phyloP scores from a whole-genome alignment of 2,329 filamentous ascomycete species.

The Paradendryphiella salina region DNA sequence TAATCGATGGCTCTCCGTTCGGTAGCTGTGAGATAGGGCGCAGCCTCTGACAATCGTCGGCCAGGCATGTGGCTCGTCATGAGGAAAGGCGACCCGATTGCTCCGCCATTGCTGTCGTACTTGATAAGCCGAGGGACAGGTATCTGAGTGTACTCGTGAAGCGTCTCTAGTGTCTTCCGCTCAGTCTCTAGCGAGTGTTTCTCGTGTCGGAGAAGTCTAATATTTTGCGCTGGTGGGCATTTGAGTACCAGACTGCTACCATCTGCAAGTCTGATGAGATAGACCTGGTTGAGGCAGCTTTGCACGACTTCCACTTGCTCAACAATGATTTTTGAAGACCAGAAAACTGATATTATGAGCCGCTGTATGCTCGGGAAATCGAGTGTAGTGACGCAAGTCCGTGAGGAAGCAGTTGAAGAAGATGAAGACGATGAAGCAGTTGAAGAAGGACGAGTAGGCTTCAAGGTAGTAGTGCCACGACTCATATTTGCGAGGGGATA shows the following conservation, averaged over 20 bases:
- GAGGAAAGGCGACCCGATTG: slow-evolving; percentile 40
- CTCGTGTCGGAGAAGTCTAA: slow-evolving; percentile 51
- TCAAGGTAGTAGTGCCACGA: slow-evolving; percentile 33
- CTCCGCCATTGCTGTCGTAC: slow-evolving; percentile 38
- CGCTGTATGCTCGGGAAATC: slow-evolving; percentile 44
- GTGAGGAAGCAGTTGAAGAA: slow-evolving; percentile 32
- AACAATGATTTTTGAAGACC: slow-evolving; percentile 38
- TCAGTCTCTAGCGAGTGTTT: slow-evolving; percentile 48
- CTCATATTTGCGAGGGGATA: slow-evolving; percentile 44
- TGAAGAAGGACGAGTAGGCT: slow-evolving; percentile 30
- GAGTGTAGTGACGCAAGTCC: slow-evolving; percentile 23
- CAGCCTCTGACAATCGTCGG: slow-evolving; percentile 38
- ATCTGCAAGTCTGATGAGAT: slow-evolving; percentile 47
- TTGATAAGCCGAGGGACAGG: slow-evolving; percentile 48
- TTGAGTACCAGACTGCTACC: slow-evolving; percentile 49
- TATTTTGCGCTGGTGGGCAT: slow-evolving; percentile 45
- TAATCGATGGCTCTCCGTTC: slow-evolving; percentile 48
- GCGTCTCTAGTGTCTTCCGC: slow-evolving; percentile 44
- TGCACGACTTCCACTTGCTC: slow-evolving; percentile 43
- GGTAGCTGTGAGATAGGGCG: slow-evolving; percentile 38
- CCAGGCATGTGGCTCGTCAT: slow-evolving; percentile 43
- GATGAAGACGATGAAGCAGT: slow-evolving; percentile 33
- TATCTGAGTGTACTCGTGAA: slow-evolving; percentile 43
- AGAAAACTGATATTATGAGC: slow-evolving; percentile 38
- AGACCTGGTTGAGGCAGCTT: slow-evolving; percentile 48